These are phyloP conservation scores for Marvania coccoides DNA, from an alignment of 139 green algal species.

Conservation along the genomic window DNA sequence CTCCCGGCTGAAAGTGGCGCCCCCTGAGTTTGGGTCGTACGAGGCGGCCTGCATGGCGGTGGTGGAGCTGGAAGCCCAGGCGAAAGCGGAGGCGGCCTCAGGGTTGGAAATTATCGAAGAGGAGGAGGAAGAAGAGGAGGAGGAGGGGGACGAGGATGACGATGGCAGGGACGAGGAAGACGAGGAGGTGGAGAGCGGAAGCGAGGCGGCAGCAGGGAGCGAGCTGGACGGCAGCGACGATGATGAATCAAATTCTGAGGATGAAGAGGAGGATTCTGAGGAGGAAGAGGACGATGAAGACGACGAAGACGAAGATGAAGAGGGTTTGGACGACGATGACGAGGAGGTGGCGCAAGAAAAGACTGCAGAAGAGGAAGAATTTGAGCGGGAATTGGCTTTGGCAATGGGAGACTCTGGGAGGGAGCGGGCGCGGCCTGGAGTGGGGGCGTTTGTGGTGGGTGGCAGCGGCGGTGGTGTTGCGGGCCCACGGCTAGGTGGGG, in stretches of 20 bases:
- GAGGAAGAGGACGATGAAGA: conserved; percentile 9
- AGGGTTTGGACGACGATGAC: conserved; percentile 1
- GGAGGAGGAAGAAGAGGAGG: conserved; percentile 18
- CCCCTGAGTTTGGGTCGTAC: conserved; percentile 31
- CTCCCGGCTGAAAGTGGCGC: conserved; percentile 36
- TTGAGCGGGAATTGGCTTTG: conserved; percentile 57
- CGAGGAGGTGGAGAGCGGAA: conserved; percentile 26
- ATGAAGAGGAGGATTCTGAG: conserved; percentile 8
- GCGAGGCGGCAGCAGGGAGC: neutral
- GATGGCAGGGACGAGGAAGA: conserved; percentile 2
- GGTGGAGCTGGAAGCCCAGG: conserved; percentile 41
- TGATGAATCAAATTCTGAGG: conserved; percentile 2
- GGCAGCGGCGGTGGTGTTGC: too few species aligned
- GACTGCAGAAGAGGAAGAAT: conserved; percentile 52
- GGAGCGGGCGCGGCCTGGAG: neutral
- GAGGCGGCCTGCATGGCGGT: conserved; percentile 51
- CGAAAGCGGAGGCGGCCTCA: conserved; percentile 26
- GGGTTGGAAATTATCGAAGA: conserved; percentile 38
- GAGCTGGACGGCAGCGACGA: neutral
- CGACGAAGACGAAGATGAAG: conserved; percentile 28
- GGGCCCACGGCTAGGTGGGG: neutral
- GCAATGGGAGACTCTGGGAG: conserved; percentile 33
- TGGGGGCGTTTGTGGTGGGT: neutral
- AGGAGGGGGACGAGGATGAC: conserved; percentile 9
- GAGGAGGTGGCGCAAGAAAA: neutral